phyloP scores from a whole-genome alignment of 2,329 filamentous ascomycete genomes.

The Cladophialophora carrionii region DNA sequence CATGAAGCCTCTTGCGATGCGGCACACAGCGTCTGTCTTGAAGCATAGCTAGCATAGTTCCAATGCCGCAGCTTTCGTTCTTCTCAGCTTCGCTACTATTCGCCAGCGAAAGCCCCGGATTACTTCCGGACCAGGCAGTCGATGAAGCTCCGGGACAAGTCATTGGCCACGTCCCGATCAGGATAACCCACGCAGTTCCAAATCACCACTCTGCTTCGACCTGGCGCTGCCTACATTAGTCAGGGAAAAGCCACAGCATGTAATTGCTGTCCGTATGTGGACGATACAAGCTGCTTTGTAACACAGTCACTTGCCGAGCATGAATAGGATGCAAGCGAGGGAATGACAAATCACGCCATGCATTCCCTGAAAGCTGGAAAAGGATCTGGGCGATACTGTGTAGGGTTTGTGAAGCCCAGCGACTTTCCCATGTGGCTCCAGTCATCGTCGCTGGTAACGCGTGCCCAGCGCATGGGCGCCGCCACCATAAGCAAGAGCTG shows the following conservation, averaged over 20 bases:
- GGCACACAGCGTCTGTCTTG: not conserved
- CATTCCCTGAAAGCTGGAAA: not conserved
- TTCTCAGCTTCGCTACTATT: not conserved
- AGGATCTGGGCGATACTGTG: not conserved
- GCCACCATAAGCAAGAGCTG: not conserved
- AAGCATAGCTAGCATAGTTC: not conserved
- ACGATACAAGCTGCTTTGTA: constrained; percentile 4
- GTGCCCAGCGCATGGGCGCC: not conserved
- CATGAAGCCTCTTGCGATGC: not conserved
- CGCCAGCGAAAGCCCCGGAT: not conserved
- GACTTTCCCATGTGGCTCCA: not conserved
- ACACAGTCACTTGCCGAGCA: not conserved
- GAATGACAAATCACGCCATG: constrained; percentile 1
- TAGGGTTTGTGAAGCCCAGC: not conserved
- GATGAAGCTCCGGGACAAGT: not conserved
- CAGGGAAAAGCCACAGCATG: not conserved
- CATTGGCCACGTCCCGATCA: not conserved
- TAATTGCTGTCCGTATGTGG: not conserved
- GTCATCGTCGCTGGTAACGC: not conserved
- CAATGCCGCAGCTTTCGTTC: not conserved
- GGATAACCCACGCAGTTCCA: not conserved
- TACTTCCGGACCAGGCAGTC: not conserved
- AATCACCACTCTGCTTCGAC: constrained; percentile 2
- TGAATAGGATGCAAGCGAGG: not conserved
- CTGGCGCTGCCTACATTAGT: not conserved